Conservation (phyloP, 306 rosid species). For the Pachyrhizus erosus region DNA sequence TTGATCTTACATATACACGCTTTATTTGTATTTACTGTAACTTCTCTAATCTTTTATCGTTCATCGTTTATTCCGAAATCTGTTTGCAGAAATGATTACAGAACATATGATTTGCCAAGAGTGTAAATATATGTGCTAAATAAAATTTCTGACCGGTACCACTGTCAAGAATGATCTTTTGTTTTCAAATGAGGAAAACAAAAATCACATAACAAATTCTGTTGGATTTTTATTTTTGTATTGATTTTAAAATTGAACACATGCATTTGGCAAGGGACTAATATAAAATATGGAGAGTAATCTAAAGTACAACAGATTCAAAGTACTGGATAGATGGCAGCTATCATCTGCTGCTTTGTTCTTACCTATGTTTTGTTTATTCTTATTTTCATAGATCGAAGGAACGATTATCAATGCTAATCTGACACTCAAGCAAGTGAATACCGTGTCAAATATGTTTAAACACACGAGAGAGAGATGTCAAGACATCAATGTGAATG, state of each 20-base stretch:
- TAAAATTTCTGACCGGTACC: neutral
- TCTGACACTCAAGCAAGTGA: conserved; percentile 10
- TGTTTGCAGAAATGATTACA: neutral
- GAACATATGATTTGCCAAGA: neutral
- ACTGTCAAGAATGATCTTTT: conserved; percentile 7
- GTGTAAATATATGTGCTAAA: neutral
- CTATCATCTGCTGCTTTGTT: neutral
- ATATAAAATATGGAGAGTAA: neutral
- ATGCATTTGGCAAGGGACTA: neutral
- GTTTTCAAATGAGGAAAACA: neutral
- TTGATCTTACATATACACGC: neutral
- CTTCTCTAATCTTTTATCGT: neutral
- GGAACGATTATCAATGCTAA: conserved; percentile 5
- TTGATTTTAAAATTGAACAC: neutral
- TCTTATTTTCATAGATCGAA: conserved; percentile 5
- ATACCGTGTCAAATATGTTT: neutral
- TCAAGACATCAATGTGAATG: neutral
- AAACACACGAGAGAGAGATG: neutral
- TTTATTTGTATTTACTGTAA: conserved; percentile 2
- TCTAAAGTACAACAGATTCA: neutral
- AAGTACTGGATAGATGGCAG: neutral
- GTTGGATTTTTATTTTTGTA: neutral
- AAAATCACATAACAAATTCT: neutral
- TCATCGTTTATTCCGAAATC: neutral
- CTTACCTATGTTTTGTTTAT: neutral